Evolutionary conservation across 1,284 basidiomycete species (phyloP).

Genomic region (Apiotrichum gamsii): DNA sequence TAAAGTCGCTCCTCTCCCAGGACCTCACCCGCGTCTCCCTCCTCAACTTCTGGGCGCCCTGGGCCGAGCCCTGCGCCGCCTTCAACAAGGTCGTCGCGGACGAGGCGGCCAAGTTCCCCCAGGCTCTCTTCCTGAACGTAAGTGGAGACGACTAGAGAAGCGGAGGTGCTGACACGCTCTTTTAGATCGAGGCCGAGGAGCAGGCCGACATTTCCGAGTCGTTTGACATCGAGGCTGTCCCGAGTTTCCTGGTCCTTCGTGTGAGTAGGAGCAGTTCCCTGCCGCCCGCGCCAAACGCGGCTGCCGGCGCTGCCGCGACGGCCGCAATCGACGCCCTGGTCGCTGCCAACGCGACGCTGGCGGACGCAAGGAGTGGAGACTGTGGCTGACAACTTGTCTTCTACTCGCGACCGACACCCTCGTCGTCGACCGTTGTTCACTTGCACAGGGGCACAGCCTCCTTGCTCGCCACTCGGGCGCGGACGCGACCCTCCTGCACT

Average conservation of each 20-base stretch:
- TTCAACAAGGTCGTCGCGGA: constrained; percentile 73
- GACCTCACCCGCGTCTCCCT: constrained; percentile 75
- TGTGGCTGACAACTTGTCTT: not conserved
- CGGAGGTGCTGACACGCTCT: not conserved
- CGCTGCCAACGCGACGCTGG: too few species aligned
- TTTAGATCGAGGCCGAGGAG: constrained; percentile 81
- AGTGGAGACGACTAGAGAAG: constrained; percentile 27
- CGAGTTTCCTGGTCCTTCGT: constrained; percentile 74
- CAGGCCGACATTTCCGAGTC: constrained; percentile 86
- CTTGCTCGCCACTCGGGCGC: constrained; percentile 76
- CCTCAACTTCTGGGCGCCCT: constrained; percentile 88
- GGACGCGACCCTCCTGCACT: constrained; percentile 64
- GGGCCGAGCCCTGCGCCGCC: constrained; percentile 80
- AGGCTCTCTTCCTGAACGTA: constrained; percentile 69
- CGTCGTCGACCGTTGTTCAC: not conserved
- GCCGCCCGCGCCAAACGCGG: too few species aligned
- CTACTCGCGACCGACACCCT: not conserved
- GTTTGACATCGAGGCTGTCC: constrained; percentile 88
- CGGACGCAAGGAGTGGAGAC: too few species aligned
- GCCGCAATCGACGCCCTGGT: too few species aligned
- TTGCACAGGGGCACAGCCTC: constrained; percentile 74
- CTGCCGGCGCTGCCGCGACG: too few species aligned
- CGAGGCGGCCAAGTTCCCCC: constrained; percentile 64
- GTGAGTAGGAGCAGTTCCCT: constrained; percentile 54
- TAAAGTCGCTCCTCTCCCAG: constrained; percentile 64